These are phyloP conservation scores for Mallotus repandus DNA, from an alignment of 441 rosid species.

Conservation along the genomic window DNA sequence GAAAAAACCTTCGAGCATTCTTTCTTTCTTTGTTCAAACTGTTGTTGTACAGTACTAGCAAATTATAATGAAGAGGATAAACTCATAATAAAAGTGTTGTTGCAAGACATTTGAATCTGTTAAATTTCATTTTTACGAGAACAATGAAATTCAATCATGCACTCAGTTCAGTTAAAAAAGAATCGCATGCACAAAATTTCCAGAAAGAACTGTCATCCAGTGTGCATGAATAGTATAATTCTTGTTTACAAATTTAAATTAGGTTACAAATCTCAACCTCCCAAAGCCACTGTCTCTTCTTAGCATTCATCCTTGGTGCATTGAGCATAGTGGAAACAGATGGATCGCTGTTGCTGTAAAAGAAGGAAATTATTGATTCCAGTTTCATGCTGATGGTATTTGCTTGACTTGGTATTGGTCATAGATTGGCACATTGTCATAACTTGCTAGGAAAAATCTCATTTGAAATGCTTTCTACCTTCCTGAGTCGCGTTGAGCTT, in stretches of 20 bases:
- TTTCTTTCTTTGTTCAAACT: too few species aligned
- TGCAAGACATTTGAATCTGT: too few species aligned
- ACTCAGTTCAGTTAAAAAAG: too few species aligned
- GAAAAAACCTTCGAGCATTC: too few species aligned
- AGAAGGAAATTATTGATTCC: not conserved
- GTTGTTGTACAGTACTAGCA: too few species aligned
- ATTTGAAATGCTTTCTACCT: slow-evolving; percentile 33
- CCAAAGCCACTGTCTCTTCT: not conserved
- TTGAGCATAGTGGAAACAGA: not conserved
- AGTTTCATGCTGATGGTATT: not conserved
- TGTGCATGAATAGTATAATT: too few species aligned
- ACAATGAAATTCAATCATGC: too few species aligned
- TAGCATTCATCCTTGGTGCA: not conserved
- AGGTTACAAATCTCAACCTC: not conserved
- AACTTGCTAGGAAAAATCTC: slow-evolving; percentile 56
- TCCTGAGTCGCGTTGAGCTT: slow-evolving; percentile 29
- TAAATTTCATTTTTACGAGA: too few species aligned
- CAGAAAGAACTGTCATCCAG: too few species aligned
- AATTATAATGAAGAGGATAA: too few species aligned
- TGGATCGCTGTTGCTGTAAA: not conserved
- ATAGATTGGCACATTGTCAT: slow-evolving; percentile 35
- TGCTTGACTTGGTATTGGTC: not conserved
- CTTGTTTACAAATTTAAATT: not conserved
- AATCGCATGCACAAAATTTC: too few species aligned
- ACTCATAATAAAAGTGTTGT: too few species aligned